These are phyloP conservation scores for Populus deltoides DNA, from an alignment of 345 rosid genomes.

Conservation along the genomic window DNA sequence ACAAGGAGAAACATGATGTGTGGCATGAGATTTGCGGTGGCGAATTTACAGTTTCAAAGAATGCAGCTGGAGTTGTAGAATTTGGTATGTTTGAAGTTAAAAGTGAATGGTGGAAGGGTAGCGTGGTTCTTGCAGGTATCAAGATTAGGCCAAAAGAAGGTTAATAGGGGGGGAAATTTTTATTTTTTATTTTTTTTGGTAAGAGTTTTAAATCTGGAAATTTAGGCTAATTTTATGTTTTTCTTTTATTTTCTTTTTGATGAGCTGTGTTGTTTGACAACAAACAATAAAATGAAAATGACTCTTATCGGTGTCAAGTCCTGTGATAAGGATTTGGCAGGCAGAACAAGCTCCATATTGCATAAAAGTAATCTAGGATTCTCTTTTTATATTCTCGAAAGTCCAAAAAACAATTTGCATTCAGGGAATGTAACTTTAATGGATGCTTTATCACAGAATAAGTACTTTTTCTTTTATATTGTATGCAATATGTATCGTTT, in stretches of 20 bases:
- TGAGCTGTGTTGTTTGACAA: neutral
- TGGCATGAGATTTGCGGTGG: constrained; percentile 39
- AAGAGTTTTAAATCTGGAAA: neutral
- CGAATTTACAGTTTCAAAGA: neutral
- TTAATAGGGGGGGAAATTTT: neutral
- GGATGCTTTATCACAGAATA: neutral
- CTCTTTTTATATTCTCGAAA: neutral
- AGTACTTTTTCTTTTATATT: neutral
- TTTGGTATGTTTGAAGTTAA: constrained; percentile 35
- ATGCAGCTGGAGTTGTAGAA: constrained; percentile 1
- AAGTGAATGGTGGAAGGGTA: constrained; percentile 36
- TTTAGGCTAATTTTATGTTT: neutral
- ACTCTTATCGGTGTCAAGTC: neutral
- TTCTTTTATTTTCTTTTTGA: neutral
- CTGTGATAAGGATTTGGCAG: neutral
- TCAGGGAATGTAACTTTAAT: neutral
- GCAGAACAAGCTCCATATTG: neutral
- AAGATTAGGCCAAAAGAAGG: constrained; percentile 18
- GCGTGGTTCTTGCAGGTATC: constrained; percentile 35
- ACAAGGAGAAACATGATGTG: constrained; percentile 10
- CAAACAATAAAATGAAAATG: no score
- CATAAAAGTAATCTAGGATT: neutral
- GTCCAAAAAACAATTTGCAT: neutral
- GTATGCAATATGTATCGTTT: neutral
- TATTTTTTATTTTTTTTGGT: neutral